Conservation (phyloP, 345 rosid species). For the Eucalyptus sp. region DNA sequence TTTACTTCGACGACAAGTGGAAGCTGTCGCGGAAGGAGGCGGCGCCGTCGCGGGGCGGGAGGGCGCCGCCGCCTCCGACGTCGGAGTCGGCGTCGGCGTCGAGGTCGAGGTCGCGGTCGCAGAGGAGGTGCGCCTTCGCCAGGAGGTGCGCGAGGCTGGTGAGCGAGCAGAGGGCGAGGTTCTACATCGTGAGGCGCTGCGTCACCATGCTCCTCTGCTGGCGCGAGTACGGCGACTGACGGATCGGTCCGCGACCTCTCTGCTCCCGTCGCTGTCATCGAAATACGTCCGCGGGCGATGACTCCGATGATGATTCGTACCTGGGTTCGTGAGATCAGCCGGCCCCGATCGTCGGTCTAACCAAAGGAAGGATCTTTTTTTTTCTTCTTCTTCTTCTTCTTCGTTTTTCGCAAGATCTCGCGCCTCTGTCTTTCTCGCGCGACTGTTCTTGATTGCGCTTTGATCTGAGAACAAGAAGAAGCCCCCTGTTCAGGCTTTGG, state of each 20-base stretch:
- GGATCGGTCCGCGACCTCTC: background rate
- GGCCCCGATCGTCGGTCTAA: background rate
- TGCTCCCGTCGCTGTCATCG: background rate
- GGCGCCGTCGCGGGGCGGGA: background rate
- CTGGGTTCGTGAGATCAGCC: background rate
- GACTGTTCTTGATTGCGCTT: background rate
- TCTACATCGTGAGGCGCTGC: conserved; percentile 41
- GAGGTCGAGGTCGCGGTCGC: background rate
- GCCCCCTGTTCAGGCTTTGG: background rate
- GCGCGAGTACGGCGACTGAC: conserved; percentile 18
- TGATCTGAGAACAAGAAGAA: background rate
- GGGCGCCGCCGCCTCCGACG: background rate
- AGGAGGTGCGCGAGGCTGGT: conserved; percentile 27
- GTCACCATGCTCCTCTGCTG: conserved; percentile 33
- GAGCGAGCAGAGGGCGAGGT: conserved; percentile 29
- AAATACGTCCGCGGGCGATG: background rate
- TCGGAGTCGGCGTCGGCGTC: background rate
- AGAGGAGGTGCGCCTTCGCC: conserved; percentile 7
- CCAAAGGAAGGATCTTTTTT: background rate
- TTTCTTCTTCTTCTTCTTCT: background rate
- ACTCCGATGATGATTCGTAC: background rate
- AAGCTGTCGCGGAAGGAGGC: conserved; percentile 36
- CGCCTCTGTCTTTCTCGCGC: background rate
- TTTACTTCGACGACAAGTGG: conserved; percentile 47
- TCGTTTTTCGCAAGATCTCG: background rate